Evolutionary conservation across 164 flowering plant genomes (phyloP), one percentile per base, ranked within the genome.

Genomic region (Annona squamosa): DNA sequence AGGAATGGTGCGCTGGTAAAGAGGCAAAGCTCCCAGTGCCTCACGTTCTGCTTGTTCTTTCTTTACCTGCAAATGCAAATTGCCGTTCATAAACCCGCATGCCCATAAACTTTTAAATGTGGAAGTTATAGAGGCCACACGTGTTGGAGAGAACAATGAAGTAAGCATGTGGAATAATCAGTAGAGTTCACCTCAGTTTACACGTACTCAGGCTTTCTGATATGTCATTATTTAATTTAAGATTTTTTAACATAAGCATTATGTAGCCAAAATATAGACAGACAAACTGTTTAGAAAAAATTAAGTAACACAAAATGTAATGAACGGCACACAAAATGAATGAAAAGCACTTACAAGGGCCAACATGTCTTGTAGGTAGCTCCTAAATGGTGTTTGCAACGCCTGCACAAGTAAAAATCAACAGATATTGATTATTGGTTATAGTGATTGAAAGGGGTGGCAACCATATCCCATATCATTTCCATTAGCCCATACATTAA

Each of bases 311-410:
- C 37, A 26, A 26, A 26, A 26, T 26, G 37, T 26, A 26, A 0
- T 48, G 9, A 48, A 48, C 5, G 1, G 52, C 1, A 48, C 9
- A 7, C 52, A 48, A 4, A 4, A 48, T 48, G 9, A 48, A 48
- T 48, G 72, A 63, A 47, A 46, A 71, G 57, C 61, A 85, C 94
- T 88, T 86, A 94, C 98, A 73, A 91, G 86, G 48, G 93, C 86
- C 81, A 94, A 78, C 96, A 94, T 94, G 0, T 91, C 97, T 19
- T 83, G 88, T 57, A 94, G 96, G 75, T 94, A 94, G 82, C 82
- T 75, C 82, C 97, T 87, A 71, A 94, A 94, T 72, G 98, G 98
- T 57, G 98, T 94, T 81, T 94, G 98, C 94, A 77, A 75, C n/a
- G 91, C 93, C 98, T 93, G 86, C 48, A 61, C 65, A 76, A 44